Evolutionary conservation across 2,329 filamentous ascomycete species (phyloP).

Genomic region (Helminthosporium solani): DNA sequence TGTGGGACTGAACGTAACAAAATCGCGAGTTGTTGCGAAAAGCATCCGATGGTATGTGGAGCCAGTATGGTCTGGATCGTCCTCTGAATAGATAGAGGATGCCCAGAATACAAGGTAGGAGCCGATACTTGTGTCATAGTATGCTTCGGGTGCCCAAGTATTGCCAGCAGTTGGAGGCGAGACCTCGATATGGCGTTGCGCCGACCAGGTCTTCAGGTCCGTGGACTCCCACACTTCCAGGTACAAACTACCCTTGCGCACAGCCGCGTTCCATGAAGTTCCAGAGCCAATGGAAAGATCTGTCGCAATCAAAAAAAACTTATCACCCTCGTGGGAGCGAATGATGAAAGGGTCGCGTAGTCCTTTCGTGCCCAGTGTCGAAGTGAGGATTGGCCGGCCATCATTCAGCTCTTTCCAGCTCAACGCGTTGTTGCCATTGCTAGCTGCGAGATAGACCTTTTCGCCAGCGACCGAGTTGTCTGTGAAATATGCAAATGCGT

Average conservation of each 20-base stretch:
- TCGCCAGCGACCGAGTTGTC: constrained; percentile 49
- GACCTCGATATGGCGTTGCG: constrained; percentile 52
- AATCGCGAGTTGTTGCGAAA: constrained; percentile 54
- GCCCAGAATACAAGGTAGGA: constrained; percentile 52
- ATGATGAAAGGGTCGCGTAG: constrained; percentile 57
- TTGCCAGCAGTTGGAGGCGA: constrained; percentile 54
- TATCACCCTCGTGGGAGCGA: constrained; percentile 52
- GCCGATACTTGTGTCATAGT: constrained; percentile 48
- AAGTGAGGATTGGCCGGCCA: constrained; percentile 50
- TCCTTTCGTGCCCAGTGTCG: constrained; percentile 51
- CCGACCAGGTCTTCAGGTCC: constrained; percentile 54
- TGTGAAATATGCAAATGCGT: constrained; percentile 57
- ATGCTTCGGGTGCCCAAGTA: constrained; percentile 57
- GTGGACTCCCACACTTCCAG: constrained; percentile 57
- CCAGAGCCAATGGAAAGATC: constrained; percentile 57
- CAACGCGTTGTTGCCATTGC: constrained; percentile 55
- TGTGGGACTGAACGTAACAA: constrained; percentile 52
- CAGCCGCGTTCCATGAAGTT: constrained; percentile 53
- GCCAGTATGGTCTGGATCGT: constrained; percentile 46
- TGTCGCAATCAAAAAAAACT: constrained; percentile 55
- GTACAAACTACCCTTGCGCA: constrained; percentile 52
- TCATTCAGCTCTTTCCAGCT: constrained; percentile 54
- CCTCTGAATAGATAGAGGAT: constrained; percentile 47
- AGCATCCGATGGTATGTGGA: constrained; percentile 56
- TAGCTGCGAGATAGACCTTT: constrained; percentile 56